Evolutionary conservation across 306 rosid genomes (phyloP).

Genomic region (Castanea mollissima): DNA sequence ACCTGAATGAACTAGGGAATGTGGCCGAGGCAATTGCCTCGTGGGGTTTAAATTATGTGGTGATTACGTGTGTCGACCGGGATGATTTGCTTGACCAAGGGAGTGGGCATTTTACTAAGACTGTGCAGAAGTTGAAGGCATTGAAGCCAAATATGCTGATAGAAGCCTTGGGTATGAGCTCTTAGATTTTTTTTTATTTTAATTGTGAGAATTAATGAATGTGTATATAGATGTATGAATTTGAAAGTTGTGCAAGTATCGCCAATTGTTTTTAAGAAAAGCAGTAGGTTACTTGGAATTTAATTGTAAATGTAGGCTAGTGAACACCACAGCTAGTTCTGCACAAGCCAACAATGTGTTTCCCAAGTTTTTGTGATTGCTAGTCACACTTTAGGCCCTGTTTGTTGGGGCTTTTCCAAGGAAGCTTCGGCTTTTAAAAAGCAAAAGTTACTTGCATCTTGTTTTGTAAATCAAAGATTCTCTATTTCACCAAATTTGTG

Average conservation of each 20-base stretch:
- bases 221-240: background rate
- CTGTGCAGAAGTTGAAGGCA: slow-evolving; percentile 79
- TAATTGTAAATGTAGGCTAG: slow-evolving; percentile 10
- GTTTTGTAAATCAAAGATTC: too few relatives aligned
- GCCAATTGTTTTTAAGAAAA: slow-evolving; percentile 11
- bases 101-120: slow-evolving; percentile 92
- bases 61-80: slow-evolving; percentile 95
- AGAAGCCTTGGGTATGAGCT: slow-evolving; percentile 79
- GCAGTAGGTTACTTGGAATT: background rate
- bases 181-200: background rate
- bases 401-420: too few relatives aligned
- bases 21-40: slow-evolving; percentile 98
- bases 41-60: slow-evolving; percentile 98
- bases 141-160: slow-evolving; percentile 86
- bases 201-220: slow-evolving; percentile 13
- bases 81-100: slow-evolving; percentile 98
- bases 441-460: too few relatives aligned
- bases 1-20: slow-evolving; percentile 83
- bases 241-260: slow-evolving; percentile 9
- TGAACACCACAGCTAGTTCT: background rate
- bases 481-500: too few relatives aligned
- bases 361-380: background rate
- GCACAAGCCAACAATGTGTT: slow-evolving; percentile 3
- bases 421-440: too few relatives aligned
- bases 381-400: background rate